Percentiles rank a stretch among this genome's conserved stretches.
These are phyloP conservation scores for Fraxinus xanthoxyloides DNA, from an alignment of 305 asterid species.

Conservation along the genomic window DNA sequence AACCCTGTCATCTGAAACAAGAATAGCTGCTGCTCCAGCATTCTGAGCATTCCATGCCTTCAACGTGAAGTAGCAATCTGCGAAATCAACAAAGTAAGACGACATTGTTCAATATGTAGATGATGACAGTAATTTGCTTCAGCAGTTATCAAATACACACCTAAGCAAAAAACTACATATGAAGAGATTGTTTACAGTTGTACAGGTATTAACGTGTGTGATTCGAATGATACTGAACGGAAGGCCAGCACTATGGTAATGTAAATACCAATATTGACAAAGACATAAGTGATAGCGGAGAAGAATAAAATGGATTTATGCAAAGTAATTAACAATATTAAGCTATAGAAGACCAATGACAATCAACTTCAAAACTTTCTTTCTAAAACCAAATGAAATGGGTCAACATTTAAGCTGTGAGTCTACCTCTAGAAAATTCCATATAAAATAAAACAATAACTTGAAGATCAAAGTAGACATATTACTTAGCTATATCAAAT, in stretches of 20 bases:
- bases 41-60: conserved; percentile 96
- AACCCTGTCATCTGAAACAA: conserved; percentile 77
- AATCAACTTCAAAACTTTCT: neutral
- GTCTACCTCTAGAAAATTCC: neutral
- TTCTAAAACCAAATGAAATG: neutral
- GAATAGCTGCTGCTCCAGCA: conserved; percentile 87
- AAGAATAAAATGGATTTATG: neutral
- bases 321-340: neutral
- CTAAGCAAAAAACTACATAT: neutral
- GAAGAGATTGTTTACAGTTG: neutral
- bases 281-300: neutral
- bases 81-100: conserved; percentile 23
- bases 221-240: neutral
- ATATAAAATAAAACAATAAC: neutral
- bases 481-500: neutral
- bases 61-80: conserved; percentile 88
- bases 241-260: neutral
- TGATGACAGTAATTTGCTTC: neutral
- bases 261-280: neutral
- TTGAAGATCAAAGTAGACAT: neutral
- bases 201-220: neutral
- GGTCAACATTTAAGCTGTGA: neutral
- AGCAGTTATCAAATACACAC: neutral
- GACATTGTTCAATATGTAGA: conserved; percentile 1
- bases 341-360: neutral